phyloP scores from a whole-genome alignment of 345 rosid genomes.

The Eucalyptus albens region DNA sequence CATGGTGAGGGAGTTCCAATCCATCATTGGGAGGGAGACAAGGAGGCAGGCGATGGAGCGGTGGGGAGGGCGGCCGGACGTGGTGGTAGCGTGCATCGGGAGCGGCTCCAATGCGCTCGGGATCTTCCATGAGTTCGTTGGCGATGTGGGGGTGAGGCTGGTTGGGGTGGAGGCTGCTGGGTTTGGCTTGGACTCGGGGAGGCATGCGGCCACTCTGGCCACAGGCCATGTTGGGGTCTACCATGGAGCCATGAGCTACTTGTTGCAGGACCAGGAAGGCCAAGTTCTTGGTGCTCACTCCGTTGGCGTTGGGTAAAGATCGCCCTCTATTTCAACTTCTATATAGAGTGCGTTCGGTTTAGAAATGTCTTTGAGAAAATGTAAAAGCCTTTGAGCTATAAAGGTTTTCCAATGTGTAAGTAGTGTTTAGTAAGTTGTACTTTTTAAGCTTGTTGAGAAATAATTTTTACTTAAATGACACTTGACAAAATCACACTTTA shows the following conservation, averaged over 20 bases:
- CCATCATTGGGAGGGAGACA: constrained; percentile 78
- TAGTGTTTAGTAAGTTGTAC: too few species aligned
- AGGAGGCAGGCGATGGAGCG: constrained; percentile 62
- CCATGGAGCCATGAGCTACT: constrained; percentile 79
- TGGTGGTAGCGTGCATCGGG: constrained; percentile 71
- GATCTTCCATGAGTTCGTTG: constrained; percentile 58
- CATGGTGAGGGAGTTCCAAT: constrained; percentile 78
- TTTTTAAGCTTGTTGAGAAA: rapidly evolving
- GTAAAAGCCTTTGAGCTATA: too few species aligned
- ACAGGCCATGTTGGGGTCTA: constrained; percentile 70
- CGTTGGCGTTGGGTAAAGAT: constrained; percentile 44
- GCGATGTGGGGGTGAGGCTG: constrained; percentile 51
- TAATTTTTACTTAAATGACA: too few species aligned
- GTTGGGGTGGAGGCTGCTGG: constrained; percentile 85
- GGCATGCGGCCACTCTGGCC: constrained; percentile 70
- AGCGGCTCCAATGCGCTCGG: constrained; percentile 87
- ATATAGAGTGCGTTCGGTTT: rapidly evolving
- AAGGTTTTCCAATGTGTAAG: rapidly evolving
- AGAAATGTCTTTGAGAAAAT: too few species aligned
- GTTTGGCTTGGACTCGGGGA: constrained; percentile 69
- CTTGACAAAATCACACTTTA: too few species aligned
- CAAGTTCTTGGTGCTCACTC: constrained; percentile 54
- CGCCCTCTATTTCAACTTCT: background rate
- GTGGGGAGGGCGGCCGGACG: constrained; percentile 88
- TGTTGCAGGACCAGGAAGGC: constrained; percentile 71